A percentile compares a stretch with the other conserved stretches of the same genome.
These are phyloP conservation scores for Puccinia horiana DNA, from an alignment of 1,284 basidiomycete genomes.

Conservation along the genomic window DNA sequence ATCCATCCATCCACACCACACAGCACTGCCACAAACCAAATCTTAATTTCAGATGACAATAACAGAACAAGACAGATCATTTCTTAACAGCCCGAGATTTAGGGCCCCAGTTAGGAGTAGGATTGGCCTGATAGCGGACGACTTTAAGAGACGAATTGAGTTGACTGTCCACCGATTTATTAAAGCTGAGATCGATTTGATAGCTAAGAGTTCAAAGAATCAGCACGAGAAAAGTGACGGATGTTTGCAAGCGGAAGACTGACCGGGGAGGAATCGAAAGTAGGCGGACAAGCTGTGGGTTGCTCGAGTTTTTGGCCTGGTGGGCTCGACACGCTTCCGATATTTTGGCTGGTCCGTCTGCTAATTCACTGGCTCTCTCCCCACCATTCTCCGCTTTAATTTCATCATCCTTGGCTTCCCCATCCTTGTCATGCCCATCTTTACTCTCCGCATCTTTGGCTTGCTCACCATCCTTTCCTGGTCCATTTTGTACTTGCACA, in stretches of 20 bases:
- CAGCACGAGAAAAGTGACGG: neutral
- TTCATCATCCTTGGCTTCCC: neutral
- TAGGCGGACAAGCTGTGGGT: constrained; percentile 29
- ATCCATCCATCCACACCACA: too few relatives aligned
- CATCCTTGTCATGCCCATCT: neutral
- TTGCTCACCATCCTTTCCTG: neutral
- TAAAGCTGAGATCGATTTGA: constrained; percentile 63
- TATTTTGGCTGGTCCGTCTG: neutral
- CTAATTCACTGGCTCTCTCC: neutral
- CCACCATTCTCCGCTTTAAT: neutral
- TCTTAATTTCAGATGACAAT: too few relatives aligned
- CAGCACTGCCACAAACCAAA: too few relatives aligned
- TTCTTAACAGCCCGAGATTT: constrained; percentile 54
- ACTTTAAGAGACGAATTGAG: constrained; percentile 67
- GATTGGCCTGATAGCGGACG: constrained; percentile 89
- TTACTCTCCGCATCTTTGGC: neutral
- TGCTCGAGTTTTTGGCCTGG: neutral
- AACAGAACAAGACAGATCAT: neutral
- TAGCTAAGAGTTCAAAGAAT: constrained; percentile 9
- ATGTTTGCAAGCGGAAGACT: constrained; percentile 44
- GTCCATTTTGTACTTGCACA: neutral
- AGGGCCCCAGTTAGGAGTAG: constrained; percentile 88
- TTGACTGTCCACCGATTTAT: constrained; percentile 67
- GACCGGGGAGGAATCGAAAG: constrained; percentile 52
- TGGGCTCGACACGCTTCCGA: neutral